Evolutionary conservation across 1,284 basidiomycete species (phyloP).

Genomic region (Ceratobasidium sp.): DNA sequence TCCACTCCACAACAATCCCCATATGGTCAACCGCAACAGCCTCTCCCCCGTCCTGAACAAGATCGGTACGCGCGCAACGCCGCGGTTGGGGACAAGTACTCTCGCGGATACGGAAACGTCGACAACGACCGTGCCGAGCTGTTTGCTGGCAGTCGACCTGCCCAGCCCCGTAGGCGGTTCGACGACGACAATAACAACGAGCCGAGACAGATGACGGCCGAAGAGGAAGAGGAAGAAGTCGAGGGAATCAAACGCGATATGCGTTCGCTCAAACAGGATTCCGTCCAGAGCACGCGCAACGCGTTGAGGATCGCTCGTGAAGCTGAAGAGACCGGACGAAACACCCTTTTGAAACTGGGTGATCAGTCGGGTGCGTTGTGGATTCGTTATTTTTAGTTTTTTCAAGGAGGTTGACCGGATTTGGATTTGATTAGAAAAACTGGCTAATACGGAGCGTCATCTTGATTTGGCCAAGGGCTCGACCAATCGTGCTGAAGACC

Average conservation of each 20-base stretch:
- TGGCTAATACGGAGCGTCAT: slow-evolving; percentile 96
- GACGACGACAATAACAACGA: slow-evolving; percentile 61
- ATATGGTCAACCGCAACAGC: slow-evolving; percentile 60
- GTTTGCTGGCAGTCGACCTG: slow-evolving; percentile 72
- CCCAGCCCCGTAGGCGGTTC: slow-evolving; percentile 54
- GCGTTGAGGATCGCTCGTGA: slow-evolving; percentile 92
- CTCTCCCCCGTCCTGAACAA: slow-evolving; percentile 1
- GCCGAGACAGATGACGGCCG: slow-evolving; percentile 53
- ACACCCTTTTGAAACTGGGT: slow-evolving; percentile 86
- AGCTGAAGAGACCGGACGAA: slow-evolving; percentile 93
- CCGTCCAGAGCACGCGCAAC: slow-evolving; percentile 88
- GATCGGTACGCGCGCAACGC: slow-evolving; percentile 42
- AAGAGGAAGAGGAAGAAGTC: slow-evolving; percentile 94
- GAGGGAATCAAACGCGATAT: slow-evolving; percentile 97
- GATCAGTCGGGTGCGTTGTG: slow-evolving; percentile 91
- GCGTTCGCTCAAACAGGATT: slow-evolving; percentile 91
- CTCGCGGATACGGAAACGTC: slow-evolving; percentile 60
- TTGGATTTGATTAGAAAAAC: slow-evolving; percentile 66
- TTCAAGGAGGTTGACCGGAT: not conserved
- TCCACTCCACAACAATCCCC: slow-evolving; percentile 70
- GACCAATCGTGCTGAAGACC: slow-evolving; percentile 89
- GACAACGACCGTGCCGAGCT: slow-evolving; percentile 76
- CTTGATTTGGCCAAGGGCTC: slow-evolving; percentile 94
- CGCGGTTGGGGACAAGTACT: slow-evolving; percentile 65
- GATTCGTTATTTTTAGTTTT: not conserved